These are phyloP conservation scores for Cyclanthera cordifolia DNA, from an alignment of 306 rosid genomes.

Conservation along the genomic window DNA sequence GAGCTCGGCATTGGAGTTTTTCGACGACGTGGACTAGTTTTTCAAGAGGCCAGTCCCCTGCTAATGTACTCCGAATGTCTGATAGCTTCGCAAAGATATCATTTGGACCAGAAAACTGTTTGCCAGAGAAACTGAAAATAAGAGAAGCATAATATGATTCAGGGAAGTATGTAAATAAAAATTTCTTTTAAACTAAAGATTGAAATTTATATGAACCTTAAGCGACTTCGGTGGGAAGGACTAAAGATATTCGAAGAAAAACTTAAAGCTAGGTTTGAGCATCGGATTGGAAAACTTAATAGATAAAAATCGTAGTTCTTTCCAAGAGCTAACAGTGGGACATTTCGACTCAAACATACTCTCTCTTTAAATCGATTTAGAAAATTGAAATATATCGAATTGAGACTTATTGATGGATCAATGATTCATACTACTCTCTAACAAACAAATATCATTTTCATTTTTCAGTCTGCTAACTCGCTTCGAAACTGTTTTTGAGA, in stretches of 20 bases:
- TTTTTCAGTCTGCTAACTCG: neutral
- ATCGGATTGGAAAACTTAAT: neutral
- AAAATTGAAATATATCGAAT: neutral
- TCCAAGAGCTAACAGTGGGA: neutral
- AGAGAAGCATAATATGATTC: neutral
- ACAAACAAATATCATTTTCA: neutral
- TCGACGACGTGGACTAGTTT: conserved; percentile 87
- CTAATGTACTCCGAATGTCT: conserved; percentile 52
- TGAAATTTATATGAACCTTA: neutral
- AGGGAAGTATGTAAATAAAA: neutral
- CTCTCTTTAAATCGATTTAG: neutral
- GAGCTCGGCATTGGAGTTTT: conserved; percentile 71
- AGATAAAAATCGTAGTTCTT: neutral
- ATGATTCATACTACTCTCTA: neutral
- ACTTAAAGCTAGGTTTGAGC: neutral
- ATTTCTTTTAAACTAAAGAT: neutral
- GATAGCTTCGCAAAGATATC: conserved; percentile 46
- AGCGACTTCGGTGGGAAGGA: neutral
- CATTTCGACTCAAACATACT: neutral
- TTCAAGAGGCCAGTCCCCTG: conserved; percentile 90
- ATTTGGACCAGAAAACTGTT: conserved; percentile 50
- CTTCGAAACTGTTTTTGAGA: too few relatives aligned
- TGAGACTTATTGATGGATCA: neutral
- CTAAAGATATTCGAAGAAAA: neutral
- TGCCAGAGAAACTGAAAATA: conserved; percentile 58